phyloP scores from a whole-genome alignment of 2,329 filamentous ascomycete genomes.

The Colletotrichum horii region DNA sequence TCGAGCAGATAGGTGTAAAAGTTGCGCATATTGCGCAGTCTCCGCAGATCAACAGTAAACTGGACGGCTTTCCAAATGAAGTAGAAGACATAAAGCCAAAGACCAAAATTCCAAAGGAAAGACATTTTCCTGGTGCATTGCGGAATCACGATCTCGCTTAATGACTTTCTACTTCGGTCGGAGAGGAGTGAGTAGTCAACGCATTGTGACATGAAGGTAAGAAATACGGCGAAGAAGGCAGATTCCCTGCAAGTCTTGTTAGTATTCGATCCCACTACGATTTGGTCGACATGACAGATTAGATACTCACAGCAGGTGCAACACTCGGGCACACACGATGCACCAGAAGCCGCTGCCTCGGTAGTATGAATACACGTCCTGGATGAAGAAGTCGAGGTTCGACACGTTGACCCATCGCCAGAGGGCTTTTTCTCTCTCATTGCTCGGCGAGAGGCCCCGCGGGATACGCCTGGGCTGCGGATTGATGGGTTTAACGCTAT shows the following conservation, averaged over 20 bases:
- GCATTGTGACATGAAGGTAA: conserved; percentile 85
- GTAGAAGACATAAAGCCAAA: conserved; percentile 87
- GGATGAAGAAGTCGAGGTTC: conserved; percentile 87
- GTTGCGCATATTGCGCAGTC: conserved; percentile 78
- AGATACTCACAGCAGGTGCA: conserved; percentile 74
- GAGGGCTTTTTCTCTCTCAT: conserved; percentile 75
- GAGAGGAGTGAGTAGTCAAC: conserved; percentile 78
- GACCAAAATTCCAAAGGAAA: conserved; percentile 74
- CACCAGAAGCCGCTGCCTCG: conserved; percentile 84
- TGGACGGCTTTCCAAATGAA: conserved; percentile 83
- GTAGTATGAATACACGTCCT: conserved; percentile 86
- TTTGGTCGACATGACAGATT: not conserved
- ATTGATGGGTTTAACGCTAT: conserved; percentile 26
- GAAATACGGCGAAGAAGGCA: conserved; percentile 80
- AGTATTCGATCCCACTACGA: not conserved
- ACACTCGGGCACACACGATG: conserved; percentile 73
- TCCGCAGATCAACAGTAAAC: conserved; percentile 74
- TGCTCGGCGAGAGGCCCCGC: conserved; percentile 34
- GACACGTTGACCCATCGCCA: conserved; percentile 94
- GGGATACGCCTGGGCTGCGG: conserved; percentile 32
- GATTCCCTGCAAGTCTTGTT: conserved; percentile 63
- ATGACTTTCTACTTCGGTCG: conserved; percentile 59
- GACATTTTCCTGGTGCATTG: conserved; percentile 81
- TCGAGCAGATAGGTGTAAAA: conserved; percentile 85
- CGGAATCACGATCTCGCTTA: conserved; percentile 64